Evolutionary conservation across 208 protist species (phyloP).

Genomic region (Crithidia sp.): DNA sequence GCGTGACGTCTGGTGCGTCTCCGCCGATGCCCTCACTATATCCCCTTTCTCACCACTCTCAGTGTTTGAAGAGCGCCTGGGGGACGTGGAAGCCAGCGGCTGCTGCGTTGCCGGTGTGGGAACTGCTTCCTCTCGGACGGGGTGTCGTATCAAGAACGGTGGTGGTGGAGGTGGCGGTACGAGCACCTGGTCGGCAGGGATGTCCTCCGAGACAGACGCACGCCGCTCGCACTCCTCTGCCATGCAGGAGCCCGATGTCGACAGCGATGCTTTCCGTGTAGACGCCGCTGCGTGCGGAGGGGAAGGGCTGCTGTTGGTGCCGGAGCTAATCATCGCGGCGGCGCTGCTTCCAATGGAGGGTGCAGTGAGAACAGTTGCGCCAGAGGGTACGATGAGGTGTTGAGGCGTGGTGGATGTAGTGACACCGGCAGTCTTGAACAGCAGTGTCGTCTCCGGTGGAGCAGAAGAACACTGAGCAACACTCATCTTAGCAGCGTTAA

Average conservation of each 20-base stretch:
- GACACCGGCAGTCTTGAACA: no score
- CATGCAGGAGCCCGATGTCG: not conserved
- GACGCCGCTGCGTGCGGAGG: not conserved
- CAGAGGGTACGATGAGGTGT: not conserved
- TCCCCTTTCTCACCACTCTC: no score
- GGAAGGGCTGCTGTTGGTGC: not conserved
- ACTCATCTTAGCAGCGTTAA: no score
- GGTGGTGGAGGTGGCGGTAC: not conserved
- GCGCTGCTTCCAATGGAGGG: not conserved
- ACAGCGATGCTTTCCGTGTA: not conserved
- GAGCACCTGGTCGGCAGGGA: constrained; percentile 3
- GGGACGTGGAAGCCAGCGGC: no score
- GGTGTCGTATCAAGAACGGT: not conserved
- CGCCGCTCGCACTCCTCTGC: constrained; percentile 3
- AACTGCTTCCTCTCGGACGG: not conserved
- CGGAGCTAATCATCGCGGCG: not conserved
- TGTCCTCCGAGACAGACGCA: not conserved
- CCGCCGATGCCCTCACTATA: no score
- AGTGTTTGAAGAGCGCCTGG: no score
- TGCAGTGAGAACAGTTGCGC: not conserved
- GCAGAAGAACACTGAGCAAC: no score
- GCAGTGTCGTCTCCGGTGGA: no score
- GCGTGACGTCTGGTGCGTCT: no score
- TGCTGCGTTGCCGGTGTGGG: no score
- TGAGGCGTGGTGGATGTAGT: not conserved